Evolutionary conservation across 2,329 filamentous ascomycete genomes (phyloP), one percentile per base, ranked within the genome.

Genomic region (Fusarium annulatum): DNA sequence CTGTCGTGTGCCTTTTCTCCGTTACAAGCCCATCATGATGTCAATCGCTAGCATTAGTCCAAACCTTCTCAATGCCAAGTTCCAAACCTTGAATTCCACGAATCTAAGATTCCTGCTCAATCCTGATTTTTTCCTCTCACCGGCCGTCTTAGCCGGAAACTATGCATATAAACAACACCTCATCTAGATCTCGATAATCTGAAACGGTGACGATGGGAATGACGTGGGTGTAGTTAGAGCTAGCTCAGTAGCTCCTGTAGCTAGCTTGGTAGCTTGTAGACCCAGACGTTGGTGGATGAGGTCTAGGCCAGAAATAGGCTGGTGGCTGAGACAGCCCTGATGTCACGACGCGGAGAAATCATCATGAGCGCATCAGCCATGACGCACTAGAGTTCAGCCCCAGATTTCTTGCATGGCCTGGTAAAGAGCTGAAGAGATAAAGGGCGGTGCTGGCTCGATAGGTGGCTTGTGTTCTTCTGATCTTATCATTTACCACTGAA

Each of bases 291-390:
- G 51, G 52, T 48, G 45, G 48, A 18, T 30, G 19, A 49, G 15
- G 23, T 43, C 60, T 65, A 69, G 36, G 8, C 67, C 38, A n/a
- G 41, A 60, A 65, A 11, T 45, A 59, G 66, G 36, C 46, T 70
- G 67, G 60, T 59, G 42, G 55, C 42, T 62, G 42, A 48, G 41
- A 49, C 41, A 55, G 30, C 9, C 28, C 64, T 69, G 67, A 69
- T 69, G 66, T 69, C 66, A 69, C 66, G 41, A 49, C 30, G n/a
- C 33, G 43, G 30, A 39, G 51, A 59, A 65, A 52, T 61, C 53
- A 69, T 72, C 55, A 70, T 70, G 53, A 71, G 14, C 55, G 61
- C 60, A 70, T 71, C 61, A 45, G 23, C 45, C 45, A 69, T 69
- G 67, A 69, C 67, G 67, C 67, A 70, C 23, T 69, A 53, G 42